Evolutionary conservation across 2,329 filamentous ascomycete species (phyloP), one percentile per base, ranked within the genome.

Genomic region (Ophiocordyceps camponoti-leonardi): DNA sequence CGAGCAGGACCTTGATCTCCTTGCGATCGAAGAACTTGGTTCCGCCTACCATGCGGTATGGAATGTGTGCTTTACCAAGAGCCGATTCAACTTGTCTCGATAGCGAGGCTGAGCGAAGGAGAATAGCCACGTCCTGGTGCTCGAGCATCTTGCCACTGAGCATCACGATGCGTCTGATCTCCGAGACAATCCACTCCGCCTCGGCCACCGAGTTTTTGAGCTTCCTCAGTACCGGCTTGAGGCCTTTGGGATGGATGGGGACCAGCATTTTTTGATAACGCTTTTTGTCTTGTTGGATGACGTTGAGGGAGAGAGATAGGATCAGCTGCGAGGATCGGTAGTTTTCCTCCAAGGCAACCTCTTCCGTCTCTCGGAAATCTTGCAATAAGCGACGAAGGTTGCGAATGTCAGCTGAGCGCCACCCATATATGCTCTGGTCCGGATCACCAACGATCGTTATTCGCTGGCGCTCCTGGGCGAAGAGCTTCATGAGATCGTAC

Each of bases 371-470:
- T 0, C 80, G 80, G 56, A 83, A 95, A 48, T 86, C 79, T 40
- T 68, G 68, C 45, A 86, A 75, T 69, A 98, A 79, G 2, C 83
- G 78, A 51, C 77, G 75, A 43, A 96, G 70, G 54, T 96, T 98
- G 58, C 82, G 82, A 53, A 90, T 86, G 60, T 98, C 90, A 11
- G 92, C 90, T 8, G 86, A 88, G 19, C 90, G 81, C 71, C 93
- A 98, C 19, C 90, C 86, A 59, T 96, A 98, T 47, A 98, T 98
- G 59, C 88, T 95, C 62, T 98, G 90, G 59, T 98, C 92, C 0
- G 92, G 90, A 58, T 98, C 90, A 31, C 90, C 92, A 5, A 98
- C 92, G 48, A 95, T 85, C 1, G 90, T 96, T 52, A 96, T 90
- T n/a, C 79, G 74, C 46, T 77, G 74, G 41, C 73, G 71, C 20